phyloP scores from a whole-genome alignment of 805 yeast genomes.

The Kodamaea nitidulidarum region DNA sequence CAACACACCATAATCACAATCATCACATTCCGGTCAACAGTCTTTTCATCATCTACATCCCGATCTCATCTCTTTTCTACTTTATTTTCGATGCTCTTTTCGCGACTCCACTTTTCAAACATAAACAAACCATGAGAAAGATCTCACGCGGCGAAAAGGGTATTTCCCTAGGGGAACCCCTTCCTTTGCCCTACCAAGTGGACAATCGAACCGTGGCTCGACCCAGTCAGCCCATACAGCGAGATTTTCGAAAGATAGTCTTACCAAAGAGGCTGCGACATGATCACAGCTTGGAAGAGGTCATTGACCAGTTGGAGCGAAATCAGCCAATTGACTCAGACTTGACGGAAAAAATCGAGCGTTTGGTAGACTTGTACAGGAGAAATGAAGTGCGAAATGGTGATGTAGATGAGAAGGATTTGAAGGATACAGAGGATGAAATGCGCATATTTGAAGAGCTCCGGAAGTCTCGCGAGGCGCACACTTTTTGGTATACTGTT shows the following conservation, averaged over 20 bases:
- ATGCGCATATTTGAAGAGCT: neutral
- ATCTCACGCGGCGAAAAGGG: slow-evolving; percentile 7
- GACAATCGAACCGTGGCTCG: neutral
- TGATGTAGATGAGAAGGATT: neutral
- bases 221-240: neutral
- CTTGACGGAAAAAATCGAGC: slow-evolving; percentile 6
- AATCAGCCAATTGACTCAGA: slow-evolving; percentile 3
- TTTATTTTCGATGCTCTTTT: neutral
- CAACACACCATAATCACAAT: too few relatives aligned
- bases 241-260: neutral
- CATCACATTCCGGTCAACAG: too few relatives aligned
- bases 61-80: neutral
- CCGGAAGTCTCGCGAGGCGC: slow-evolving; percentile 1
- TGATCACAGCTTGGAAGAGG: slow-evolving; percentile 4
- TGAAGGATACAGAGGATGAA: neutral
- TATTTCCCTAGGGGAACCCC: slow-evolving; percentile 31
- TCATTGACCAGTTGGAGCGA: slow-evolving; percentile 5
- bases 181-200: slow-evolving; percentile 32
- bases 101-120: neutral
- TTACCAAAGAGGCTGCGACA: slow-evolving; percentile 8
- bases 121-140: slow-evolving; percentile 8
- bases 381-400: neutral
- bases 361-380: slow-evolving; percentile 5
- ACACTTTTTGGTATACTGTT: neutral
- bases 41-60: neutral